phyloP scores from a whole-genome alignment of 2,329 filamentous ascomycete genomes.

The Colletotrichum sp. region DNA sequence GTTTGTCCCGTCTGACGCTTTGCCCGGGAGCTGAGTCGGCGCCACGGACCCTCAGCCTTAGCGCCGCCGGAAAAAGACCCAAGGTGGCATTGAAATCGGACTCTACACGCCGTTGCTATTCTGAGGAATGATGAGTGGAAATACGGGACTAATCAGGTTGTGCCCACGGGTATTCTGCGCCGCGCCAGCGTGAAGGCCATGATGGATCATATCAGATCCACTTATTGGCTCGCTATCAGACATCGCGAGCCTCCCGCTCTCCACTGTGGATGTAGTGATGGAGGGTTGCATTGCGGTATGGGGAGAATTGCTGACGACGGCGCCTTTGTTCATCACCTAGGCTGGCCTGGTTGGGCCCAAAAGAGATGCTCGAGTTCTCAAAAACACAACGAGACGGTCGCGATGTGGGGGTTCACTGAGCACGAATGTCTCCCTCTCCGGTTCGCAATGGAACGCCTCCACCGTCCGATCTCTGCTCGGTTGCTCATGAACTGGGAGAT shows the following conservation, averaged over 20 bases:
- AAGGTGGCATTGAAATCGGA: neutral
- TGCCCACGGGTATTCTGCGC: neutral
- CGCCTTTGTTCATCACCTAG: neutral
- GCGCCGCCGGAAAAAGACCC: neutral
- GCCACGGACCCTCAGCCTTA: neutral
- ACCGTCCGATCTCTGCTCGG: neutral
- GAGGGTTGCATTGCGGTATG: slow-evolving; percentile 1
- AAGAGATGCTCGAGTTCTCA: neutral
- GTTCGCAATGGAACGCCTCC: neutral
- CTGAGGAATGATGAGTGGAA: neutral
- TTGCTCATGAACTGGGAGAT: neutral
- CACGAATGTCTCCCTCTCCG: neutral
- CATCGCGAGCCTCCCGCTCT: neutral
- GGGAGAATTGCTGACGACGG: neutral
- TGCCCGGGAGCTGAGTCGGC: neutral
- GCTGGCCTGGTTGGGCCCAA: neutral
- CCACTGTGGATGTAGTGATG: neutral
- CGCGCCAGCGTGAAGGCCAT: neutral
- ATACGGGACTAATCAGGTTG: neutral
- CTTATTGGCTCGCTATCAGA: neutral
- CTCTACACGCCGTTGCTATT: neutral
- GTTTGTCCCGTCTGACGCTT: neutral
- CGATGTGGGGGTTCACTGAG: neutral
- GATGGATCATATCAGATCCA: neutral
- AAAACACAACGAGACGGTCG: neutral